These are phyloP conservation scores for Phytophthora aleatoria DNA, from an alignment of 352 stramenopile genomes.

Conservation along the genomic window DNA sequence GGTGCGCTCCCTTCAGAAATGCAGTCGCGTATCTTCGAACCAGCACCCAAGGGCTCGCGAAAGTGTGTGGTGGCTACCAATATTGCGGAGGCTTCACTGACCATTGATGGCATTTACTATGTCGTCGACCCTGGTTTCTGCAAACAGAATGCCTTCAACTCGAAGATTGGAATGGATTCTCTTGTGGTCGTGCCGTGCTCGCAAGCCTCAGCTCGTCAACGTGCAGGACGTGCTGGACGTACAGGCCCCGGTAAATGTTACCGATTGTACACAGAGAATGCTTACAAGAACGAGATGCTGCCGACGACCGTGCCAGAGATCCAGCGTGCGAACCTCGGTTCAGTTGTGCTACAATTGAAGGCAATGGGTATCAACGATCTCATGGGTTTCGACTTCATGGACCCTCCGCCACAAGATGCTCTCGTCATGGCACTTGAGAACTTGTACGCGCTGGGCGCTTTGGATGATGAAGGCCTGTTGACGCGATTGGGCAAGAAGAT, in stretches of 20 bases:
- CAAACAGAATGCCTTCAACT: constrained; percentile 99
- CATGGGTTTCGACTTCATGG: constrained; percentile 99
- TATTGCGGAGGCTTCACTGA: constrained; percentile 99
- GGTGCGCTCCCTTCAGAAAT: constrained; percentile 98
- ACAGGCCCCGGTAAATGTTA: constrained; percentile 99
- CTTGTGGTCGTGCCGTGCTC: constrained; percentile 99
- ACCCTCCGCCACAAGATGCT: constrained; percentile 96
- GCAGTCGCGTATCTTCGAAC: constrained; percentile 99
- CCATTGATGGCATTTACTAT: constrained; percentile 98
- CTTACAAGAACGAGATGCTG: constrained; percentile 98
- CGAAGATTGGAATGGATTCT: constrained; percentile 99
- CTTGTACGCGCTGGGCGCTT: constrained; percentile 96
- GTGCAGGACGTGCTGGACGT: constrained; percentile 96
- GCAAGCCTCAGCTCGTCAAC: constrained; percentile 97
- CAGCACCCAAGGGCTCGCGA: constrained; percentile 92
- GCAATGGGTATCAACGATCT: constrained; percentile 99
- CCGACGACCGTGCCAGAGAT: constrained; percentile 99
- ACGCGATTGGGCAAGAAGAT: constrained; percentile 97
- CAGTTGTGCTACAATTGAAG: constrained; percentile 99
- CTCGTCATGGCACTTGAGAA: constrained; percentile 97
- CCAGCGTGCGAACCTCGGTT: constrained; percentile 98
- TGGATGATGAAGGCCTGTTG: constrained; percentile 96
- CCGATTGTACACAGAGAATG: constrained; percentile 98
- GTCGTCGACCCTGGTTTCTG: constrained; percentile 95
- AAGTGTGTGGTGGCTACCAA: constrained; percentile 99